Evolutionary conservation across 495 filamentous ascomycete species (phyloP).

Genomic region (Penicillium turbatum): DNA sequence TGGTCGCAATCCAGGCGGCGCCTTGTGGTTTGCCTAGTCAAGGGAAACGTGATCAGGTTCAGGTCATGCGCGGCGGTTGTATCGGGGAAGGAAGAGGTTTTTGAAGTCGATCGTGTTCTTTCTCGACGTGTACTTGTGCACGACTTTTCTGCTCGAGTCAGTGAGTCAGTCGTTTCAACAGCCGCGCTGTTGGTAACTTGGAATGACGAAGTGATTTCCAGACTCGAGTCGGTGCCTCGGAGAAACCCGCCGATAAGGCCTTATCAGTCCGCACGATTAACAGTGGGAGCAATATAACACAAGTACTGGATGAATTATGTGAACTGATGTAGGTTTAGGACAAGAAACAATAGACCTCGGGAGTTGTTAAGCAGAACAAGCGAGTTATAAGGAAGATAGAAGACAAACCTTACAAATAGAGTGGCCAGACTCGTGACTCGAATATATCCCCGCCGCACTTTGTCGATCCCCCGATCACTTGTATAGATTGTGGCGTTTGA

Average conservation of each 20-base stretch:
- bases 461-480: background rate
- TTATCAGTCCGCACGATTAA: conserved; percentile 10
- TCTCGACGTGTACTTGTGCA: background rate
- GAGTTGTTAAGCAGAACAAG: too few relatives aligned
- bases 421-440: conserved; percentile 1
- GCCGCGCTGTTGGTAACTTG: background rate
- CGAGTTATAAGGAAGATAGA: too few relatives aligned
- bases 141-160: background rate
- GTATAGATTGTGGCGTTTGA: background rate
- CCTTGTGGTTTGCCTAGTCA: conserved; percentile 5
- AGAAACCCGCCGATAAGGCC: conserved; percentile 31
- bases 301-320: background rate
- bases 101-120: background rate
- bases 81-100: background rate
- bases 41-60: background rate
- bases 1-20: conserved; percentile 7
- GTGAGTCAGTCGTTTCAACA: background rate
- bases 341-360: too few relatives aligned
- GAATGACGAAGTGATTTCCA: conserved; percentile 1
- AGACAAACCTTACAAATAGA: background rate
- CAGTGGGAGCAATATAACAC: background rate
- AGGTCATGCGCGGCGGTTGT: background rate
- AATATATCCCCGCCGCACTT: conserved; percentile 1
- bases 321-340: too few relatives aligned
- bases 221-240: conserved; percentile 10